Evolutionary conservation across 352 stramenopile genomes (phyloP).

Genomic region (Pythium aphanidermatum): DNA sequence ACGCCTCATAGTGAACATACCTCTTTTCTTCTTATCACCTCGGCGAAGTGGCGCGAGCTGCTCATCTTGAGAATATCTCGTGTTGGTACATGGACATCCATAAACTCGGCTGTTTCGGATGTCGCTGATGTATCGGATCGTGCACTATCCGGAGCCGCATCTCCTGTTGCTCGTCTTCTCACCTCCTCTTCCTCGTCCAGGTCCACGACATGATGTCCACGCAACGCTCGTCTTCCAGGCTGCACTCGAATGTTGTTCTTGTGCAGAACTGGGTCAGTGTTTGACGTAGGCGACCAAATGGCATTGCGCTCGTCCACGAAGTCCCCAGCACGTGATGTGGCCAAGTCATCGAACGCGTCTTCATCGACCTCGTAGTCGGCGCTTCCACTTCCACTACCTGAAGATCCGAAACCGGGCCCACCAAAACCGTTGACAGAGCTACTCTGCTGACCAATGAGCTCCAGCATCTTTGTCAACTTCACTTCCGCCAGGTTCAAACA

Average conservation of each 20-base stretch:
- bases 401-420: constrained; percentile 23
- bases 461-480: constrained; percentile 75
- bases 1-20: constrained; percentile 16
- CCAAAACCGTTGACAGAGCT: constrained; percentile 50
- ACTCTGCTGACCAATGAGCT: constrained; percentile 70
- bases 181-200: constrained; percentile 20
- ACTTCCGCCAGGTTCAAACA: constrained; percentile 53
- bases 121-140: constrained; percentile 38
- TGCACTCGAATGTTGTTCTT: constrained; percentile 76
- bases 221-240: constrained; percentile 6
- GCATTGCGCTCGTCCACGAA: constrained; percentile 46
- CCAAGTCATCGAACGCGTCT: constrained; percentile 16
- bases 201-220: constrained; percentile 16
- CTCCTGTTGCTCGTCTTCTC: not conserved
- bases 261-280: constrained; percentile 70
- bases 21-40: constrained; percentile 81
- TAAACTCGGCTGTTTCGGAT: constrained; percentile 25
- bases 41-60: constrained; percentile 72
- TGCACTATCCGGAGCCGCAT: constrained; percentile 37
- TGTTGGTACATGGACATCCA: constrained; percentile 60
- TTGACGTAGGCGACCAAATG: constrained; percentile 56
- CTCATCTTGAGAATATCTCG: constrained; percentile 85
- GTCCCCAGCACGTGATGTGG: constrained; percentile 23
- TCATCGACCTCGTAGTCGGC: constrained; percentile 20
- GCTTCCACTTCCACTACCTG: constrained; percentile 21